Conservation (phyloP, 192 early-diverging fungal genomes). For the Mortierella hygrophila region DNA sequence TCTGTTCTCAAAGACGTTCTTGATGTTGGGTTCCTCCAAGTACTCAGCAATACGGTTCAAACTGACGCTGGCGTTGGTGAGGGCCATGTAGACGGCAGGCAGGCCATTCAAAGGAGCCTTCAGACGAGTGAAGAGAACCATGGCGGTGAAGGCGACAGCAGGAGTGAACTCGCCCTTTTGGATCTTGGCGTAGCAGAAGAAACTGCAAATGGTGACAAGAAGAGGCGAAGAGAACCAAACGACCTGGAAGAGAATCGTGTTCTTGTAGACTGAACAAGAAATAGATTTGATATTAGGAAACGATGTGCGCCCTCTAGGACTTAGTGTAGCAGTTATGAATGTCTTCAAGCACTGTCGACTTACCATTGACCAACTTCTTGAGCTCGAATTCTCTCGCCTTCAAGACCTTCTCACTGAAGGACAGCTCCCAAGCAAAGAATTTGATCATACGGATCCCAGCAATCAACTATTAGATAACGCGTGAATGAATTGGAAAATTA, state of each 20-base stretch:
- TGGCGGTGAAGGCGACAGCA: conserved; percentile 80
- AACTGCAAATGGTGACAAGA: conserved; percentile 71
- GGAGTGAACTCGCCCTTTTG: conserved; percentile 71
- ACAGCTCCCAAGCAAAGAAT: conserved; percentile 83
- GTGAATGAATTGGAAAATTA: neutral
- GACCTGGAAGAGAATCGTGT: conserved; percentile 48
- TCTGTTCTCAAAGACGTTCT: conserved; percentile 53
- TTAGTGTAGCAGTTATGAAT: neutral
- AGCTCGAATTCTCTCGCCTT: conserved; percentile 63
- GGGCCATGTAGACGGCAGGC: conserved; percentile 57
- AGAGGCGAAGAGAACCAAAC: conserved; percentile 67
- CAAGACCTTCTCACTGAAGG: conserved; percentile 73
- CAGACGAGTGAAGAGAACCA: conserved; percentile 72
- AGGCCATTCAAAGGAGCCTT: conserved; percentile 64
- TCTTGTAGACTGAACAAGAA: conserved; percentile 44
- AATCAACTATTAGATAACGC: conserved; percentile 66
- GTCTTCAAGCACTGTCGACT: neutral
- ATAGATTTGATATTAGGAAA: neutral
- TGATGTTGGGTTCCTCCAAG: conserved; percentile 66
- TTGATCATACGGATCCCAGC: conserved; percentile 94
- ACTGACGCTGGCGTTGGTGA: conserved; percentile 61
- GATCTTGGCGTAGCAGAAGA: conserved; percentile 66
- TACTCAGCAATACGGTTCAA: conserved; percentile 60
- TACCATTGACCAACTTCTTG: conserved; percentile 60
- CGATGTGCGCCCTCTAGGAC: neutral